Conservation (phyloP, 305 asterid species). For the Rubia balearica region DNA sequence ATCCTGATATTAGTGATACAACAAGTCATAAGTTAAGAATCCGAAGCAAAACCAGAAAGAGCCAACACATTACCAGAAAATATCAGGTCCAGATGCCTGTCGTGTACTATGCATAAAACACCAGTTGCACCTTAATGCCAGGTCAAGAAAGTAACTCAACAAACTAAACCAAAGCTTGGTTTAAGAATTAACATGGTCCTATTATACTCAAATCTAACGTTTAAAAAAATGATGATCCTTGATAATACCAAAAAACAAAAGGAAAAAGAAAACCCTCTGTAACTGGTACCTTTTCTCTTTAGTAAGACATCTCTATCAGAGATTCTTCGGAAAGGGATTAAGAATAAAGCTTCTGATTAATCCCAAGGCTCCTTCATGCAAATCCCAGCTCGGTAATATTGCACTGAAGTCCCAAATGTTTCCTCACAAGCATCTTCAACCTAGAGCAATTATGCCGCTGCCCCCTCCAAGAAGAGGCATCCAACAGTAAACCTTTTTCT, state of each 20-base stretch:
- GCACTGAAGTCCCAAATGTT: neutral
- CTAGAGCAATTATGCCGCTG: neutral
- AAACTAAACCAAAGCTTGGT: neutral
- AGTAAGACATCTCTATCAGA: neutral
- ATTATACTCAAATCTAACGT: neutral
- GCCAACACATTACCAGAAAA: neutral
- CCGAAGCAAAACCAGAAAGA: neutral
- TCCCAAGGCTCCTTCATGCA: neutral
- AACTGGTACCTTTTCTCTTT: neutral
- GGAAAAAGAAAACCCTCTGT: neutral
- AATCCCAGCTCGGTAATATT: constrained; percentile 2
- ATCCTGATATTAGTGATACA: neutral
- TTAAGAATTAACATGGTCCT: neutral
- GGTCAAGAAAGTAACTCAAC: neutral
- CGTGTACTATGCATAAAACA: neutral
- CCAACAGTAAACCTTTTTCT: neutral
- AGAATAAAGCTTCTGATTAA: neutral
- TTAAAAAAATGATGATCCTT: neutral
- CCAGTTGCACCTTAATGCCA: neutral
- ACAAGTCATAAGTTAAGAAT: neutral
- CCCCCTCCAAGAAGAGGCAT: neutral
- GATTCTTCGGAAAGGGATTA: neutral
- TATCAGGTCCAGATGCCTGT: constrained; percentile 4
- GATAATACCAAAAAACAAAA: neutral
- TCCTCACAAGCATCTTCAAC: neutral